Percentiles rank a stretch among this genome's conserved stretches.
phyloP scores from a whole-genome alignment of 2,329 filamentous ascomycete genomes.

The Cryphonectria carpinicola region DNA sequence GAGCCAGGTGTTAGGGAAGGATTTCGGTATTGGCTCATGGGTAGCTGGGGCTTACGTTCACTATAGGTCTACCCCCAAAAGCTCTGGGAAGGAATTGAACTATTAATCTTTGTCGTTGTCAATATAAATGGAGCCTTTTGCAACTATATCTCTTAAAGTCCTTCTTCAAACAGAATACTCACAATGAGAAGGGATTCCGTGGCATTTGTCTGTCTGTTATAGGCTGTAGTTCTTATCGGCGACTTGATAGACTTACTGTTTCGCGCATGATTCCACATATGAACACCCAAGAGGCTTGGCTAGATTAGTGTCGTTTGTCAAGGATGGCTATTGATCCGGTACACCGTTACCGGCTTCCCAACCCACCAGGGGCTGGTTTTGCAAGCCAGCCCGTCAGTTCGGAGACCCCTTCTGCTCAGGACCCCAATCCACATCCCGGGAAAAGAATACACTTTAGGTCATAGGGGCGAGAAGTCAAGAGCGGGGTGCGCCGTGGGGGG shows the following conservation, averaged over 20 bases:
- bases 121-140: neutral
- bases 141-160: neutral
- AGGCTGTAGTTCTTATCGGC: neutral
- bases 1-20: neutral
- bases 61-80: neutral
- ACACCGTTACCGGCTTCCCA: neutral
- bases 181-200: neutral
- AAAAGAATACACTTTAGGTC: neutral
- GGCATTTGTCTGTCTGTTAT: neutral
- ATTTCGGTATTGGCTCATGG: neutral
- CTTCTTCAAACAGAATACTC: neutral
- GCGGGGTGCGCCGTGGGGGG: no score
- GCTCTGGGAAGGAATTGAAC: no score
- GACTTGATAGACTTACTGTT: neutral
- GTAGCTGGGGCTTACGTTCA: neutral
- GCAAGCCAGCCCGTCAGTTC: no score
- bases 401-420: no score
- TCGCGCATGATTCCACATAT: no score
- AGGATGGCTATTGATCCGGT: neutral
- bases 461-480: neutral
- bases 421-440: neutral
- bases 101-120: neutral
- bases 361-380: neutral
- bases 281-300: neutral
- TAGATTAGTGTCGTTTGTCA: neutral